phyloP scores from a whole-genome alignment of 352 stramenopile species.

The Phytophthora niederhauseri region DNA sequence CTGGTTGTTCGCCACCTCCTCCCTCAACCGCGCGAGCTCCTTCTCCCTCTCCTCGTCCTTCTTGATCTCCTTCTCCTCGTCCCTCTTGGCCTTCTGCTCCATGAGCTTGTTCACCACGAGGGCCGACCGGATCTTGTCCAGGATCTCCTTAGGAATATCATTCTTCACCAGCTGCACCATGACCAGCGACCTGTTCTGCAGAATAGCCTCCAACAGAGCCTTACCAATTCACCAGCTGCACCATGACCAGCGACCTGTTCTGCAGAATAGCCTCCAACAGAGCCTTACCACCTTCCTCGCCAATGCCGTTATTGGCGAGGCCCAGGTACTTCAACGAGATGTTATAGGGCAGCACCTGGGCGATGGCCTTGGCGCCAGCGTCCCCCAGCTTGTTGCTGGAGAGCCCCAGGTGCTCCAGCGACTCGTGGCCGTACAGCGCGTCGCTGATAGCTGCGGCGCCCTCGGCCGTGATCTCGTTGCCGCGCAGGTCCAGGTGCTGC shows the following conservation, averaged over 20 bases:
- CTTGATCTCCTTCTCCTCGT: constrained; percentile 44
- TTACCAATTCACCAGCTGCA: constrained; percentile 47
- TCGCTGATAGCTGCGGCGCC: constrained; percentile 37
- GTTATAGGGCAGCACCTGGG: constrained; percentile 55
- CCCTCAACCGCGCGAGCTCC: constrained; percentile 23
- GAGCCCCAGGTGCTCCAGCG: constrained; percentile 48
- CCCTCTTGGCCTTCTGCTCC: constrained; percentile 43
- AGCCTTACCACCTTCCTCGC: constrained; percentile 43
- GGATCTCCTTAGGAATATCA: constrained; percentile 41
- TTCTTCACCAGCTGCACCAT: constrained; percentile 54
- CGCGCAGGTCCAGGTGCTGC: constrained; percentile 52
- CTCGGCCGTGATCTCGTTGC: constrained; percentile 53
- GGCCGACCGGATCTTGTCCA: constrained; percentile 45
- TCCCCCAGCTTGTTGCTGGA: constrained; percentile 56
- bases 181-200: constrained; percentile 52
- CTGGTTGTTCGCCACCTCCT: constrained; percentile 25
- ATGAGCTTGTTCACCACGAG: constrained; percentile 60
- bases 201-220: constrained; percentile 49
- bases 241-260: constrained; percentile 50
- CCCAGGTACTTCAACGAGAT: constrained; percentile 57
- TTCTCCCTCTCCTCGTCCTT: constrained; percentile 33
- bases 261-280: constrained; percentile 51
- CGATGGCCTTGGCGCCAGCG: constrained; percentile 48
- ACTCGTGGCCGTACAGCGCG: constrained; percentile 55
- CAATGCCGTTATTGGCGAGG: constrained; percentile 56